Percentiles rank a stretch among this genome's conserved stretches.
phyloP scores from a whole-genome alignment of 2,329 filamentous ascomycete genomes.

The Ascochyta koolunga region DNA sequence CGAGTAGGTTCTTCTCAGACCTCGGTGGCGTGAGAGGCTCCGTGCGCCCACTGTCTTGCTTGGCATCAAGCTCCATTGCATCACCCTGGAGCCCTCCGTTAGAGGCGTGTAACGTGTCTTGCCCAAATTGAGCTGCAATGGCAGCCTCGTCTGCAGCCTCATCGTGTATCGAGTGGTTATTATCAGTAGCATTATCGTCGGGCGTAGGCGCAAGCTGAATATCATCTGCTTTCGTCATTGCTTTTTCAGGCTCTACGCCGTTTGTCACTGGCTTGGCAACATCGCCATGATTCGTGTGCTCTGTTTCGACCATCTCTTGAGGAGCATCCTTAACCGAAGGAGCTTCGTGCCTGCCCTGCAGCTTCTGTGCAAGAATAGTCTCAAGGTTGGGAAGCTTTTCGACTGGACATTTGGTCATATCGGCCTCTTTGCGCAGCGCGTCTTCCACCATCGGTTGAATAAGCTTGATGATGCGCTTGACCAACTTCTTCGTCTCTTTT shows the following conservation, averaged over 20 bases:
- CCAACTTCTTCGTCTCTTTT: slow-evolving; percentile 81
- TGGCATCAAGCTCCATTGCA: slow-evolving; percentile 30
- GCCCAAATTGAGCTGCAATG: slow-evolving; percentile 43
- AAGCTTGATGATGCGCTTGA: slow-evolving; percentile 85
- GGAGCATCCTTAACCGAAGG: slow-evolving; percentile 30
- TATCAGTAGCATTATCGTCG: slow-evolving; percentile 41
- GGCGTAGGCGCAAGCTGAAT: slow-evolving; percentile 45
- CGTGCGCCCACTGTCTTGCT: slow-evolving; percentile 23
- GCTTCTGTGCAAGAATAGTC: slow-evolving; percentile 70
- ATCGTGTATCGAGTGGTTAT: slow-evolving; percentile 34
- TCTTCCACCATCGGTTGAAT: slow-evolving; percentile 79
- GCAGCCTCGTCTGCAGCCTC: slow-evolving; percentile 45
- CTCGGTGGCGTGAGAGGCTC: slow-evolving; percentile 70
- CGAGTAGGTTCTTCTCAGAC: slow-evolving; percentile 57
- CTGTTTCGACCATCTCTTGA: slow-evolving; percentile 30
- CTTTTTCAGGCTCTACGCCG: slow-evolving; percentile 19
- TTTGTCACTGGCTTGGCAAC: slow-evolving; percentile 18
- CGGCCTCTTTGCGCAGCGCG: slow-evolving; percentile 80
- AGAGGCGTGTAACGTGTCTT: slow-evolving; percentile 34
- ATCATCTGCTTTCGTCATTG: slow-evolving; percentile 26
- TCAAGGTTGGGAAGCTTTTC: slow-evolving; percentile 79
- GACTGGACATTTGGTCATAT: slow-evolving; percentile 72
- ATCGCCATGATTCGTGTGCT: slow-evolving; percentile 16
- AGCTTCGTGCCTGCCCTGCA: slow-evolving; percentile 57
- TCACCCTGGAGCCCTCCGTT: slow-evolving; percentile 21